A percentile compares a stretch with the other conserved stretches of the same genome.
These are phyloP conservation scores for Claviceps africana DNA, from an alignment of 2,329 filamentous ascomycete genomes.

Conservation along the genomic window DNA sequence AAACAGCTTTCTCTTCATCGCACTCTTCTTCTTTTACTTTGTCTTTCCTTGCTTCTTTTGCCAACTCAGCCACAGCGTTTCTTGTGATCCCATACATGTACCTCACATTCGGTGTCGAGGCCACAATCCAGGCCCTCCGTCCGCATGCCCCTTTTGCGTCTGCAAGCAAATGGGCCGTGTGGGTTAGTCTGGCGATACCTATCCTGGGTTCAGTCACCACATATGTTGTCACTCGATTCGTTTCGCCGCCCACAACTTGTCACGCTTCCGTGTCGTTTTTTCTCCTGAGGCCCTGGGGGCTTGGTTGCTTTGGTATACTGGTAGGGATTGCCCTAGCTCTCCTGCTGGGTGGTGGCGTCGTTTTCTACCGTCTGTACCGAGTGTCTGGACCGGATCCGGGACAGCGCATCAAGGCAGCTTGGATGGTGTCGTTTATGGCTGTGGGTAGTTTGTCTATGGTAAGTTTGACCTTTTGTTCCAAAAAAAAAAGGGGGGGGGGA, in stretches of 20 bases:
- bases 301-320: slow-evolving; percentile 41
- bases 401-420: slow-evolving; percentile 49
- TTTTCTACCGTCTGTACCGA: slow-evolving; percentile 43
- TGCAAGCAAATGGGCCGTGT: slow-evolving; percentile 44
- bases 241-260: slow-evolving; percentile 44
- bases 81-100: slow-evolving; percentile 55
- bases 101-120: slow-evolving; percentile 49
- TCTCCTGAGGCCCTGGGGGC: slow-evolving; percentile 40
- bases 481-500: background rate
- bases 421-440: slow-evolving; percentile 55
- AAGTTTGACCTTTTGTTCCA: slow-evolving; percentile 16
- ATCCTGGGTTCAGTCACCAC: slow-evolving; percentile 37
- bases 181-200: slow-evolving; percentile 39
- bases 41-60: no score
- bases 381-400: slow-evolving; percentile 39
- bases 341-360: slow-evolving; percentile 33
- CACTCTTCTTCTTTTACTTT: background rate
- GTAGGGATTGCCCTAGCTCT: slow-evolving; percentile 35
- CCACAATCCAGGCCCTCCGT: slow-evolving; percentile 38
- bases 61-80: slow-evolving; percentile 34
- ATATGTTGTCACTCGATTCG: slow-evolving; percentile 43
- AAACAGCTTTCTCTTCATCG: background rate
- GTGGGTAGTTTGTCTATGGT: slow-evolving; percentile 45
- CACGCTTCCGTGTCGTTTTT: slow-evolving; percentile 58
- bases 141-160: slow-evolving; percentile 41